Evolutionary conservation across 192 early-diverging fungal genomes (phyloP).

Genomic region (Linnemannia schmuckeri): DNA sequence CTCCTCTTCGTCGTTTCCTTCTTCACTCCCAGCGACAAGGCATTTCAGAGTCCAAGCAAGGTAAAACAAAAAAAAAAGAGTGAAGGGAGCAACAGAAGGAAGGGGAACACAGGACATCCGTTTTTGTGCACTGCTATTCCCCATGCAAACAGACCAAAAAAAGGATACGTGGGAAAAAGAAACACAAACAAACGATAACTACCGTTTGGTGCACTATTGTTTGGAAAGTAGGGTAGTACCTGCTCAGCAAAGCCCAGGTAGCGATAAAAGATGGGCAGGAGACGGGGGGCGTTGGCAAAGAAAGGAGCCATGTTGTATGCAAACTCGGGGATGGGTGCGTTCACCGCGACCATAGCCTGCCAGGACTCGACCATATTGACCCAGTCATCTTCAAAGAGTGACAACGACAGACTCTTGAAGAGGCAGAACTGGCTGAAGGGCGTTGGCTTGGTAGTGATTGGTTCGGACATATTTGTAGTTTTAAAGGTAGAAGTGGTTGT

Average conservation of each 20-base stretch:
- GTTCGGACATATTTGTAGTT: slow-evolving; percentile 17
- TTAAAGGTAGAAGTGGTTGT: neutral
- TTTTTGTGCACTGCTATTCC: slow-evolving; percentile 16
- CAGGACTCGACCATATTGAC: slow-evolving; percentile 57
- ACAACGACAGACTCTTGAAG: slow-evolving; percentile 50
- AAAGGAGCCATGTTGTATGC: slow-evolving; percentile 52
- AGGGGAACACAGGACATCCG: slow-evolving; percentile 13
- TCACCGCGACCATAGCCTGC: slow-evolving; percentile 49
- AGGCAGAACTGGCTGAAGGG: slow-evolving; percentile 53
- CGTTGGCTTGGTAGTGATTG: slow-evolving; percentile 16
- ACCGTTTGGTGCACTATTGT: neutral
- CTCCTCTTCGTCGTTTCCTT: no score
- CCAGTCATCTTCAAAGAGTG: slow-evolving; percentile 58
- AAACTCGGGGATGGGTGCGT: slow-evolving; percentile 48
- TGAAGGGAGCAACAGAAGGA: neutral
- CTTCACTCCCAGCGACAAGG: no score
- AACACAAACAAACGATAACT: no score
- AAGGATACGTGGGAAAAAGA: neutral
- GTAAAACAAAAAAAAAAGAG: neutral
- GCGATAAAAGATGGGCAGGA: slow-evolving; percentile 54
- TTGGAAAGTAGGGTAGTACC: slow-evolving; percentile 2
- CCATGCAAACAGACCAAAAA: neutral
- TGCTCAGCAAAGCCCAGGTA: slow-evolving; percentile 52
- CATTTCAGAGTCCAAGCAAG: neutral
- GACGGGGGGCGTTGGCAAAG: slow-evolving; percentile 51